Evolutionary conservation across 148 eudicot species (phyloP).

Genomic region (Fagopyrum esculentum): DNA sequence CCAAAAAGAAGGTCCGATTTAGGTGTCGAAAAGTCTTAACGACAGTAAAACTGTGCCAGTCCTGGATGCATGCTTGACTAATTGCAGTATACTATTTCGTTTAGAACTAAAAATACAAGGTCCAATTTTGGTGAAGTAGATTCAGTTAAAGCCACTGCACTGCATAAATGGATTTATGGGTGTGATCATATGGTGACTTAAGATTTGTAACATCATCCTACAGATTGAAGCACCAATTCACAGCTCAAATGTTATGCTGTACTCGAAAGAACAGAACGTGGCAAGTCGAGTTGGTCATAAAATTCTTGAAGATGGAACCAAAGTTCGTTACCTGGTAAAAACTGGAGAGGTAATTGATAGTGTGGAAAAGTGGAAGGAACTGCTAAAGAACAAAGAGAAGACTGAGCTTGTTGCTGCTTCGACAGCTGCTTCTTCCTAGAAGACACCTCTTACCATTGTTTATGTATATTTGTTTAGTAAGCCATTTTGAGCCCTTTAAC

Average conservation of each 20-base stretch:
- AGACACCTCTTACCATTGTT: not conserved
- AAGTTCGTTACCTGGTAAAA: slow-evolving; percentile 89
- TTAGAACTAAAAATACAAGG: not conserved
- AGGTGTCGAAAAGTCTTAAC: not conserved
- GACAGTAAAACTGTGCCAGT: not conserved
- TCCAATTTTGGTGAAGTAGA: not conserved
- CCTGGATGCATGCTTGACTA: not conserved
- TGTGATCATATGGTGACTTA: not conserved
- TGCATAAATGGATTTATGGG: not conserved
- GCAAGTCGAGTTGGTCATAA: slow-evolving; percentile 90
- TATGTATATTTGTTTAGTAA: slow-evolving; percentile 11
- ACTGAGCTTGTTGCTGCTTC: slow-evolving; percentile 40
- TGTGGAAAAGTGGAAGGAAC: slow-evolving; percentile 79
- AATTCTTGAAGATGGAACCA: slow-evolving; percentile 66
- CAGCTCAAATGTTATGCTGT: slow-evolving; percentile 96
- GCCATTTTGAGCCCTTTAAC: slow-evolving; percentile 4
- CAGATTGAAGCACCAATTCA: slow-evolving; percentile 91
- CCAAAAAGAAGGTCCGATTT: not conserved
- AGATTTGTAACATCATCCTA: slow-evolving; percentile 1
- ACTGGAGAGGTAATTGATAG: slow-evolving; percentile 93
- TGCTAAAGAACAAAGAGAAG: slow-evolving; percentile 54
- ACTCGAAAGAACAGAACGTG: slow-evolving; percentile 78
- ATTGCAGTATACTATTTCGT: not conserved
- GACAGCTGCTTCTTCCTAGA: slow-evolving; percentile 19
- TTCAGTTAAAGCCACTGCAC: not conserved